phyloP scores from a whole-genome alignment of 495 filamentous ascomycete genomes.

The Collariella sp. region DNA sequence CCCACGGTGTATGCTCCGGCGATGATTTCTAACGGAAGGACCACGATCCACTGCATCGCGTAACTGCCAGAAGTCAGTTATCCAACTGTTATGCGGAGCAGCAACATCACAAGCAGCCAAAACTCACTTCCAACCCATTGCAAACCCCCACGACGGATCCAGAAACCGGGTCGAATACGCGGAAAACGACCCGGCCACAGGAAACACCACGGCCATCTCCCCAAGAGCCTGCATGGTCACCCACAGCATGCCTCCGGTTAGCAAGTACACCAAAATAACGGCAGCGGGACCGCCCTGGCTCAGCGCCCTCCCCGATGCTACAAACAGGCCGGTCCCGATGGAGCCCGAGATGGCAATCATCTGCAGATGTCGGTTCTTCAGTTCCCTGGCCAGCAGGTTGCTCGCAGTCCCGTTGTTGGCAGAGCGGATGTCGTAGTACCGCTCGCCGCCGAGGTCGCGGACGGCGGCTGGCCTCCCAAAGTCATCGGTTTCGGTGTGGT shows the following conservation, averaged over 20 bases:
- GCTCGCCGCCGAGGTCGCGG: slow-evolving; percentile 8
- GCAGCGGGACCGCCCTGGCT: slow-evolving; percentile 77
- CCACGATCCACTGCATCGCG: slow-evolving; percentile 86
- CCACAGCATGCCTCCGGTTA: slow-evolving; percentile 85
- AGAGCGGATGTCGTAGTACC: slow-evolving; percentile 24
- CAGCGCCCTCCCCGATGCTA: slow-evolving; percentile 73
- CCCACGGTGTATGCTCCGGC: slow-evolving; percentile 81
- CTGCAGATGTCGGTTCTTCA: slow-evolving; percentile 83
- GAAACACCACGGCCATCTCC: slow-evolving; percentile 87
- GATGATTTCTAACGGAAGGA: slow-evolving; percentile 84
- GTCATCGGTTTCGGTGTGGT: slow-evolving; percentile 2
- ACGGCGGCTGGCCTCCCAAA: not conserved
- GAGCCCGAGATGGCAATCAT: slow-evolving; percentile 97
- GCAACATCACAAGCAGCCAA: not conserved
- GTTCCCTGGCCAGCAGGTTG: slow-evolving; percentile 52
- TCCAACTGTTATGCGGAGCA: not conserved
- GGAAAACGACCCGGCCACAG: slow-evolving; percentile 87
- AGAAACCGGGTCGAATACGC: slow-evolving; percentile 87
- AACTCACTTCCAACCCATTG: slow-evolving; percentile 87
- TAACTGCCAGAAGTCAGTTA: slow-evolving; percentile 46
- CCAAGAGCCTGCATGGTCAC: slow-evolving; percentile 87
- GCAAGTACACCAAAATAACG: slow-evolving; percentile 66
- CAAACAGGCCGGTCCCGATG: slow-evolving; percentile 91
- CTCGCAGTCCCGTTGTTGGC: slow-evolving; percentile 22
- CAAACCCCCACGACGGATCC: slow-evolving; percentile 94